Base-by-base conservation (phyloP, 495 filamentous ascomycete genomes). In the Cenococcum geophilum region DNA sequence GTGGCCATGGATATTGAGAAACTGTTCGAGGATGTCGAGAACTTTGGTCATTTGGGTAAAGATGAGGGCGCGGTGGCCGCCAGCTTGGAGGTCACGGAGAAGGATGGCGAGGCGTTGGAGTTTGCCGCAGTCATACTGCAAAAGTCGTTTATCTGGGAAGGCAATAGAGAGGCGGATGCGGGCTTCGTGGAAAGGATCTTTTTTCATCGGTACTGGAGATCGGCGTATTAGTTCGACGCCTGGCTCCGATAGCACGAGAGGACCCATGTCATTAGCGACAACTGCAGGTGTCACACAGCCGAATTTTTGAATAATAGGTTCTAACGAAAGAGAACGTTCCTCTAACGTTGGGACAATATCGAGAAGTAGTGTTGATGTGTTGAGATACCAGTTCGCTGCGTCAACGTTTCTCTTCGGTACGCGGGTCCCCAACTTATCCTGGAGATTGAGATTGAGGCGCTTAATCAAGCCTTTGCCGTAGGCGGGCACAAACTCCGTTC, bases 41-140 rank as follows among this genome's bases (percentile, higher is more conserved):
- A 97, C 93, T 71, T 92, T 95, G 25, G 95, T 97, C 95, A 99
- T 99, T 68, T 99, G 95, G 1, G 95, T 97, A 76, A 99, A 99
- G 72, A 99, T 97, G 34, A 99, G 77, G 4, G 90, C 92, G 5
- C 95, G 89, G 70, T 97, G 93, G 16, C 91, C 90, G 56, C 89
- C 90, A 6, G 88, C 83, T 74, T 97, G 91, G 0, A 97, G 80
- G 54, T 88, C 84, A 21, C 93, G 87, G 27, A 99, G 82, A 9
- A 99, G 82, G 60, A 82, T 84, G 69, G 92, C 92, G 14, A 99
- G 84, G 25, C 86, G 84, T 66, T 99, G 95, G 11, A 99, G 82
- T 71, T 99, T 99, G 55, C 95, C 95, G 70, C 95, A 97, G 74
- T 99, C 95, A 68, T 96, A 99, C 70, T 97, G 92, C 2, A 99